These are phyloP conservation scores for Thyridium curvatum DNA, from an alignment of 2,329 filamentous ascomycete species.

Conservation along the genomic window DNA sequence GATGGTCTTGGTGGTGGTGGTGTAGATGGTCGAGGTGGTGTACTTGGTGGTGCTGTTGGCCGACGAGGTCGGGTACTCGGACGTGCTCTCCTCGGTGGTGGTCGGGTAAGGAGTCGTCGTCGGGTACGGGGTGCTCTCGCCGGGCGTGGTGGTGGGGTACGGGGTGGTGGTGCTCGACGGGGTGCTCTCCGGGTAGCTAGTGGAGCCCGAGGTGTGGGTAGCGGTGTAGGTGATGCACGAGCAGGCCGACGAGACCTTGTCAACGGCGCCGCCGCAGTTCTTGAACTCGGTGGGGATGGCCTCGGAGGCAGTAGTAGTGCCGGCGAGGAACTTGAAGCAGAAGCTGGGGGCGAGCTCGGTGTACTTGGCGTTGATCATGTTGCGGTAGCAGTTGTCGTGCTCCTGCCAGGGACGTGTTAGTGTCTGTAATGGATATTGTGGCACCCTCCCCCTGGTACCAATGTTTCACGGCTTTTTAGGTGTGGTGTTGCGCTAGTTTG, in stretches of 20 bases:
- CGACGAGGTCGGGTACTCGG: neutral
- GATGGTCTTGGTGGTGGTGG: conserved; percentile 50
- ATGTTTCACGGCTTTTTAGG: too few species aligned
- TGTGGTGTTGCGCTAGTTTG: too few species aligned
- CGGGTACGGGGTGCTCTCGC: conserved; percentile 1
- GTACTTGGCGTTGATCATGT: conserved; percentile 2
- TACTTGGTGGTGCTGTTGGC: conserved; percentile 3
- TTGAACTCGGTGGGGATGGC: neutral
- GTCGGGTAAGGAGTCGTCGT: too few species aligned
- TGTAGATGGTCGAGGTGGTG: conserved; percentile 42
- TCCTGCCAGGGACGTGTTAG: neutral
- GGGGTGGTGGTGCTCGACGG: neutral
- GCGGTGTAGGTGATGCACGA: conserved; percentile 17
- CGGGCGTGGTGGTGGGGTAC: conserved; percentile 4
- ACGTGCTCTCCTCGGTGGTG: neutral
- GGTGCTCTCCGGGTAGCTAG: neutral
- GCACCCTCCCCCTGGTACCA: too few species aligned
- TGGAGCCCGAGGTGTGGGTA: conserved; percentile 4
- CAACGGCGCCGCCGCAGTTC: conserved; percentile 13
- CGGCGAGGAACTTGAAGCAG: conserved; percentile 1
- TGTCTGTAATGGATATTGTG: too few species aligned
- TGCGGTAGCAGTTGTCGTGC: conserved; percentile 7
- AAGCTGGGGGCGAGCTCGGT: neutral
- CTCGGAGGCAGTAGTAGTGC: neutral
- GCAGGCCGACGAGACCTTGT: conserved; percentile 18